A percentile compares a stretch with the other conserved stretches of the same genome.
Evolutionary conservation across 768 basidiomycete species (phyloP).

Genomic region (Galerina marginata): DNA sequence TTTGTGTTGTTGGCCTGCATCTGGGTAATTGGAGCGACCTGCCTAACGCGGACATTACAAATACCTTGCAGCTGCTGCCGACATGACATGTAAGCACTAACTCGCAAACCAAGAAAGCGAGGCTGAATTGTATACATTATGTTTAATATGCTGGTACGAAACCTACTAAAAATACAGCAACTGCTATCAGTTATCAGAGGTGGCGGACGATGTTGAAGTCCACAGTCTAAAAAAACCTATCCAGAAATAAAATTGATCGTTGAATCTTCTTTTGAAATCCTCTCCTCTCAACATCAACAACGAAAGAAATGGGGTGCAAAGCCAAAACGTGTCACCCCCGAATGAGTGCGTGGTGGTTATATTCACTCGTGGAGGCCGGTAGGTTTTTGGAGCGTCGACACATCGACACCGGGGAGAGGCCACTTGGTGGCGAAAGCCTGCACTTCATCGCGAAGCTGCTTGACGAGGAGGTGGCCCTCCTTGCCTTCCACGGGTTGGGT

Average conservation of each 20-base stretch:
- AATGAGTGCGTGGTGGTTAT: too few species aligned
- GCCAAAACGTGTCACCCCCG: too few species aligned
- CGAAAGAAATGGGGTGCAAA: too few species aligned
- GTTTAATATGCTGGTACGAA: slow-evolving; percentile 11
- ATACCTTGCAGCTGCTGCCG: too few species aligned
- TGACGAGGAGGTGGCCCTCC: slow-evolving; percentile 72
- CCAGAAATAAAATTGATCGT: slow-evolving; percentile 22
- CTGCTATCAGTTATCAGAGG: background rate
- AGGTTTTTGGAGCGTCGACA: slow-evolving; percentile 54
- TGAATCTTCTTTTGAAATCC: slow-evolving; percentile 24
- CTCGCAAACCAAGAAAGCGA: background rate
- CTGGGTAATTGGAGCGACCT: too few species aligned
- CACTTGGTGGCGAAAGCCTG: slow-evolving; percentile 80
- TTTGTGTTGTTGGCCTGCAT: too few species aligned
- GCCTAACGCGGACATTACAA: too few species aligned
- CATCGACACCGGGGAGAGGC: slow-evolving; percentile 90
- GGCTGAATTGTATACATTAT: slow-evolving; percentile 5
- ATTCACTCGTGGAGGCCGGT: slow-evolving; percentile 61
- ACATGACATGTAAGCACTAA: too few species aligned
- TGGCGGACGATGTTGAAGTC: slow-evolving; percentile 25
- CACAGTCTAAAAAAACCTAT: slow-evolving; percentile 13
- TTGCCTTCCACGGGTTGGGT: slow-evolving; percentile 70
- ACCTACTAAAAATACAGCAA: slow-evolving; percentile 25
- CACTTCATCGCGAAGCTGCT: slow-evolving; percentile 81
- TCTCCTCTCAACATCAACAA: background rate